Conservation (phyloP, 768 basidiomycete genomes). For the Leccinum uliginosum region DNA sequence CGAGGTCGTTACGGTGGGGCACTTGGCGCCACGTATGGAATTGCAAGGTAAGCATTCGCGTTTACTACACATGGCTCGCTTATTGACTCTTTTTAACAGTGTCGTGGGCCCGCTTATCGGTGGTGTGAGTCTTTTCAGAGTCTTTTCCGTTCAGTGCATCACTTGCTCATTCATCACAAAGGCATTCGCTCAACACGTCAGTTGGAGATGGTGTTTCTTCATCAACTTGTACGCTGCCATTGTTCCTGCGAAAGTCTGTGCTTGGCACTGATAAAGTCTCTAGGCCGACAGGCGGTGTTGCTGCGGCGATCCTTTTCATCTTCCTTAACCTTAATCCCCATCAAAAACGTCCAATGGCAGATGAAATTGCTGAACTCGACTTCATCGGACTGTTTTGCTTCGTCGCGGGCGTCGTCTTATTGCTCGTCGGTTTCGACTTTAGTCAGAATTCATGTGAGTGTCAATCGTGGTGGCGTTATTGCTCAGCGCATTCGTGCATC, state of each 20-base stretch:
- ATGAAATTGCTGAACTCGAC: constrained; percentile 67
- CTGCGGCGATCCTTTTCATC: constrained; percentile 57
- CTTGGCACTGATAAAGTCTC: background rate
- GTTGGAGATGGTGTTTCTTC: constrained; percentile 85
- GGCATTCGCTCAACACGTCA: constrained; percentile 69
- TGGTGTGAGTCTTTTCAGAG: constrained; percentile 48
- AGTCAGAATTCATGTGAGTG: constrained; percentile 63
- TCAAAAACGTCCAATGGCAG: constrained; percentile 47
- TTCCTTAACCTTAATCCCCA: constrained; percentile 82
- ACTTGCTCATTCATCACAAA: constrained; percentile 4
- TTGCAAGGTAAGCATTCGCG: constrained; percentile 38
- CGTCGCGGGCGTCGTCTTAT: constrained; percentile 58
- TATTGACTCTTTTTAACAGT: constrained; percentile 26
- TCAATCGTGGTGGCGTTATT: background rate
- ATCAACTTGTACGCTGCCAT: constrained; percentile 57
- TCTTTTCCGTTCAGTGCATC: background rate
- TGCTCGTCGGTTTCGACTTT: constrained; percentile 71
- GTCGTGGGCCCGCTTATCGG: constrained; percentile 80
- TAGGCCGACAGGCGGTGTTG: constrained; percentile 72
- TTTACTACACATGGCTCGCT: background rate
- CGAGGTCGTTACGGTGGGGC: constrained; percentile 77
- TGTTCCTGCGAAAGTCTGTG: background rate
- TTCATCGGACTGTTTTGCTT: constrained; percentile 63
- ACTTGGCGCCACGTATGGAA: constrained; percentile 76
- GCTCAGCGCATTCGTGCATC: background rate